Evolutionary conservation across 148 eudicot genomes (phyloP), one percentile per base, ranked within the genome.

Genomic region (Chenopodium quinoa): DNA sequence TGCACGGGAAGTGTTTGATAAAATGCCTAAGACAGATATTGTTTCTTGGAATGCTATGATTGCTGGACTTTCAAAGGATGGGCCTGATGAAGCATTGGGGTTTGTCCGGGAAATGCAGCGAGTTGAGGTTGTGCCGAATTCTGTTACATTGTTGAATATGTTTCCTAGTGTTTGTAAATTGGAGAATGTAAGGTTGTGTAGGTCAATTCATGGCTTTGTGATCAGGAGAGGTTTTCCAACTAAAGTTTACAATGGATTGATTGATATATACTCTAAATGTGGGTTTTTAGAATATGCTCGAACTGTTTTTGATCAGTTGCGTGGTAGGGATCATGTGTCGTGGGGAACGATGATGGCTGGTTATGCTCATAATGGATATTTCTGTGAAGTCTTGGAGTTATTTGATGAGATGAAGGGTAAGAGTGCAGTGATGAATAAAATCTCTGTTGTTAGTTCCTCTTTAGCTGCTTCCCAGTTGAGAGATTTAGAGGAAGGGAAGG

Each of bases 281-380:
- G 88, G 91, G 50, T 25, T 29, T 77, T 74, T 78, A 12, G 84
- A 82, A 40, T 77, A 84, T 71, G 92, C 88, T 71, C 78, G 86
- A 4, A 17, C 19, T 78, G 44, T 92, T 75, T 92, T 92, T 84
- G 89, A 91, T 65, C 78, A 66, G 72, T 87, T 91, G 90, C 17
- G 71, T 77, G 71, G 73, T 22, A 79, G 74, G 75, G 93, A 92
- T 82, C 89, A 88, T 81, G 90, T 91, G 76, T 85, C 97, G 0
- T 92, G 93, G 97, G 96, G 91, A 78, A 84, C 97, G 31, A 81
- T 92, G 85, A 92, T 91, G 93, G 90, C 97, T 44, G 93, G 92
- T 71, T 92, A 87, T 91, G 83, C 80, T 4, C 85, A 87, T 71
- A 91, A 91, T 80, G 90, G 90, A 25, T 46, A 37, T 79, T 89